phyloP scores from a whole-genome alignment of 192 early-diverging fungal genomes.

The Lobosporangium transversale region DNA sequence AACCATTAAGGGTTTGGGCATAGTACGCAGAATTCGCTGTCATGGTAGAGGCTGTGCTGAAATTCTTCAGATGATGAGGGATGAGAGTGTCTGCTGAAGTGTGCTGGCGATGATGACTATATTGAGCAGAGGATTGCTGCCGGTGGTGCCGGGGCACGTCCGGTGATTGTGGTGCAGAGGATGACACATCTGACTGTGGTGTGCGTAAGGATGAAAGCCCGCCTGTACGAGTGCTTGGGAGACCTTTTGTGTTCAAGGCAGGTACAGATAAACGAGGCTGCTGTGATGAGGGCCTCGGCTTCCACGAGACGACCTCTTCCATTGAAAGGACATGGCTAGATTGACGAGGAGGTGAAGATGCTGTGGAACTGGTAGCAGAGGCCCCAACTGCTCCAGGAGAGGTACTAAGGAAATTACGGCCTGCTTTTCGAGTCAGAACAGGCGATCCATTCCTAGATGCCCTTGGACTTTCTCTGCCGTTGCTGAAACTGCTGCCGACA shows the following conservation, averaged over 20 bases:
- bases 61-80: conserved; percentile 27
- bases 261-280: conserved; percentile 17
- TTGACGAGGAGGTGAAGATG: not conserved
- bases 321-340: conserved; percentile 4
- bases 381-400: no score
- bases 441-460: conserved; percentile 4
- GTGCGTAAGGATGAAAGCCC: conserved; percentile 9
- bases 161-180: not conserved
- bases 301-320: conserved; percentile 35
- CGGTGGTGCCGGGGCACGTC: conserved; percentile 6
- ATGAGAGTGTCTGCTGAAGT: conserved; percentile 26
- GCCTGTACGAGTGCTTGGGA: not conserved
- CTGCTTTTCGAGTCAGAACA: conserved; percentile 8
- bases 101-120: conserved; percentile 13
- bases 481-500: not conserved
- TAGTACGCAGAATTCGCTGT: conserved; percentile 25
- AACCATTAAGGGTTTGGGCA: conserved; percentile 15
- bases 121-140: conserved; percentile 6
- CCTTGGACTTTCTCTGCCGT: conserved; percentile 10
- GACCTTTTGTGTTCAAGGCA: conserved; percentile 16
- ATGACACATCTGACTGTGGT: conserved; percentile 7
- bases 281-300: conserved; percentile 12
- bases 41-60: conserved; percentile 21
- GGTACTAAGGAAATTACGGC: conserved; percentile 2
- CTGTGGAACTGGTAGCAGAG: not conserved